A percentile compares a stretch with the other conserved stretches of the same genome.
Conservation (phyloP, 805 yeast species). For the Wickerhamomyces queroliae region DNA sequence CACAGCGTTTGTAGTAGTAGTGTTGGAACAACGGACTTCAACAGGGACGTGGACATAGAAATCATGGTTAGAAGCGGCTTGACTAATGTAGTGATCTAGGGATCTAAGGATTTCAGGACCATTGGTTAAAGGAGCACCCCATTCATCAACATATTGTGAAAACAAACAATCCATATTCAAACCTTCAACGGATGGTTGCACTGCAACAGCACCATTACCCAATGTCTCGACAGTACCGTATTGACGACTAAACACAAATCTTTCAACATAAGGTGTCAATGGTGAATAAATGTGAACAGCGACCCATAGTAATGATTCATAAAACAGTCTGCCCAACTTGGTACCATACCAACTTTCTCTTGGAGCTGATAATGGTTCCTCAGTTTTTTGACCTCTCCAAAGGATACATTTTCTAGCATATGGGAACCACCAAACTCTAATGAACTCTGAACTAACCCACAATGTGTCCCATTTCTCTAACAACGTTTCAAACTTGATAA, state of each 20-base stretch:
- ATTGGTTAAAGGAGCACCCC: slow-evolving; percentile 86
- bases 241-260: slow-evolving; percentile 78
- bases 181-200: slow-evolving; percentile 78
- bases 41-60: slow-evolving; percentile 92
- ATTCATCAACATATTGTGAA: slow-evolving; percentile 91
- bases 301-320: slow-evolving; percentile 74
- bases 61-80: slow-evolving; percentile 53
- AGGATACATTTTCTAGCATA: slow-evolving; percentile 78
- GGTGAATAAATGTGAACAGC: slow-evolving; percentile 70
- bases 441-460: slow-evolving; percentile 88
- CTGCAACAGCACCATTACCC: slow-evolving; percentile 55
- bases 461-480: slow-evolving; percentile 67
- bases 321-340: slow-evolving; percentile 66
- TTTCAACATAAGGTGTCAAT: slow-evolving; percentile 80
- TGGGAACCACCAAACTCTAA: slow-evolving; percentile 98
- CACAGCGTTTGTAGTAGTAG: slow-evolving; percentile 36
- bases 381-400: slow-evolving; percentile 85
- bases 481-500: slow-evolving; percentile 70
- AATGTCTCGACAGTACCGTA: slow-evolving; percentile 70
- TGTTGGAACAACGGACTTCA: slow-evolving; percentile 90
- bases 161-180: slow-evolving; percentile 94
- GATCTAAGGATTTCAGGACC: slow-evolving; percentile 69
- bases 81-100: slow-evolving; percentile 54
- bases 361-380: slow-evolving; percentile 56
- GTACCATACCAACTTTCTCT: slow-evolving; percentile 85